Conservation (phyloP, 225 moss, liverwort and hornwort genomes). For the Pseudoscleropodium purum region DNA sequence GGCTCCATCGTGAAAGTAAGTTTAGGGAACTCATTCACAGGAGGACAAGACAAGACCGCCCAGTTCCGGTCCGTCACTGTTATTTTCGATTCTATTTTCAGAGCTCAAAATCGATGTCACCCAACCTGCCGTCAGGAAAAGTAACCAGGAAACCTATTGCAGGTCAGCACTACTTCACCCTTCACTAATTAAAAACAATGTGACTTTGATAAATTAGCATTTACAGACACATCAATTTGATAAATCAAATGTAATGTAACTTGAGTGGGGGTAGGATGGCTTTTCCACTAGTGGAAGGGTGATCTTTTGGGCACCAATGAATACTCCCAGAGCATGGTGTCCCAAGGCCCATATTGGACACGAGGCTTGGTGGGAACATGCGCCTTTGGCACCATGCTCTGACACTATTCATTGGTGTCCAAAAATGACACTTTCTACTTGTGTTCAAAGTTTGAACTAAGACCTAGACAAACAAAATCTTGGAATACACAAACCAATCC, state of each 20-base stretch:
- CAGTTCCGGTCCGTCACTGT: not conserved
- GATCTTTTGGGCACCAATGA: not conserved
- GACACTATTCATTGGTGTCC: not conserved
- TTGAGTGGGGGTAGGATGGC: not conserved
- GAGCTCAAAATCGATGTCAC: not conserved
- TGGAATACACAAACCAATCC: too few relatives aligned
- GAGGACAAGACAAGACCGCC: not conserved
- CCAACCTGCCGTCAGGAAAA: not conserved
- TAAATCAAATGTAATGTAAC: not conserved
- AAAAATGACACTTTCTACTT: not conserved
- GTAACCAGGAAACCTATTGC: too few relatives aligned
- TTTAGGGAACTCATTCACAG: not conserved
- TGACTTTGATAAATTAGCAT: not conserved
- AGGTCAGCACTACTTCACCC: not conserved
- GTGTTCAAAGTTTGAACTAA: fast-evolving
- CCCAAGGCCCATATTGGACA: not conserved
- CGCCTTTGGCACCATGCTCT: fast-evolving
- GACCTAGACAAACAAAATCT: not conserved
- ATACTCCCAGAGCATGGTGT: not conserved
- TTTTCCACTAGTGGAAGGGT: not conserved
- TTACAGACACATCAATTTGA: not conserved
- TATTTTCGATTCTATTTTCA: not conserved
- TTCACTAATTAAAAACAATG: too few relatives aligned
- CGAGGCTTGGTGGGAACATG: not conserved
- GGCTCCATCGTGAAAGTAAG: not conserved